phyloP scores from a whole-genome alignment of 345 rosid genomes.

The Salix brachista region DNA sequence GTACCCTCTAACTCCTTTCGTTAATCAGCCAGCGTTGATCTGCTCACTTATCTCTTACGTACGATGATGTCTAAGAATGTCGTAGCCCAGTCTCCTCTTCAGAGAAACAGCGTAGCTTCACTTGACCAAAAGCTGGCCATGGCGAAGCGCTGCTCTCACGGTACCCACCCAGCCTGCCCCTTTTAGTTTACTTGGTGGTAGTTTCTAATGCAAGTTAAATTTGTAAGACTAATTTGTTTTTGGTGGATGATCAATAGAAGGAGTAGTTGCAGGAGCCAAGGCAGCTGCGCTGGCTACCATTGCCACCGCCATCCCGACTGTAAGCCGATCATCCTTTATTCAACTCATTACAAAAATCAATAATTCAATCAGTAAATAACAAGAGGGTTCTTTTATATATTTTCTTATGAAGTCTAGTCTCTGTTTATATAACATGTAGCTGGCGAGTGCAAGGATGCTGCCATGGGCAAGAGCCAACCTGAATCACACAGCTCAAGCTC shows the following conservation, averaged over 20 bases:
- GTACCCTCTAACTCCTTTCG: not conserved
- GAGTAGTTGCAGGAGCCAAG: slow-evolving; percentile 79
- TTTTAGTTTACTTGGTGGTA: not conserved
- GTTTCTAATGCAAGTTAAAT: not conserved
- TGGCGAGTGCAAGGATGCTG: slow-evolving; percentile 65
- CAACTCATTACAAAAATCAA: not conserved
- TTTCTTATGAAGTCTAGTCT: not conserved
- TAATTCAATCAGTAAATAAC: not conserved
- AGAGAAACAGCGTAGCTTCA: slow-evolving; percentile 41
- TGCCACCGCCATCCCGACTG: slow-evolving; percentile 80
- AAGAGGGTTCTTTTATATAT: not conserved
- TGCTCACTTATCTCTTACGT: not conserved
- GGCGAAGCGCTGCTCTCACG: slow-evolving; percentile 60
- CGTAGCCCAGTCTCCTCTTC: slow-evolving; percentile 42
- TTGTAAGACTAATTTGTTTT: not conserved
- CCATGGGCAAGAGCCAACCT: slow-evolving; percentile 91
- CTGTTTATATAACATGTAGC: slow-evolving; percentile 25
- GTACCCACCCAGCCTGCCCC: slow-evolving; percentile 12
- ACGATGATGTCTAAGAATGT: slow-evolving; percentile 41
- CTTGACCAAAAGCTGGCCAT: slow-evolving; percentile 57
- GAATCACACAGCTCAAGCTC: slow-evolving; percentile 93
- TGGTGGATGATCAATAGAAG: slow-evolving; percentile 44
- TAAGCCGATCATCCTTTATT: slow-evolving; percentile 16
- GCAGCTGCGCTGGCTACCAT: slow-evolving; percentile 69
- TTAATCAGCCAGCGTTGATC: not conserved